A percentile compares a stretch with the other conserved stretches of the same genome.
Conservation (phyloP, 192 early-diverging fungal genomes). For the Podila epigama region DNA sequence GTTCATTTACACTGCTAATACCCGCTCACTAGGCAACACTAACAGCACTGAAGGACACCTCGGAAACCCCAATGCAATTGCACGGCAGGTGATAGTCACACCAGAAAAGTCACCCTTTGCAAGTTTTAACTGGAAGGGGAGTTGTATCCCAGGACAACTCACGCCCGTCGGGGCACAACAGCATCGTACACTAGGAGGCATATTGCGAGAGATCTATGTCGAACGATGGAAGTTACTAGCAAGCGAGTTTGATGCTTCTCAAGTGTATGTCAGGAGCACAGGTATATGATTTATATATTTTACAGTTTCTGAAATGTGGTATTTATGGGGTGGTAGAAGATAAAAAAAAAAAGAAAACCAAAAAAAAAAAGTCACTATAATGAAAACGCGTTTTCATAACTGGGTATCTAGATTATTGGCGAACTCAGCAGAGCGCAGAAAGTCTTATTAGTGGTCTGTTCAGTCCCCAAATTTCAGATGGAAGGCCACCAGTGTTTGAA, state of each 20-base stretch:
- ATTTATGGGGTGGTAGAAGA: background rate
- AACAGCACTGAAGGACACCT: background rate
- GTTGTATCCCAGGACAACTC: slow-evolving; percentile 18
- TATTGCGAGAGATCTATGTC: slow-evolving; percentile 17
- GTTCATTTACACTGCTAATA: background rate
- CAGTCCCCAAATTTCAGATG: background rate
- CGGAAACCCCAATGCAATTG: background rate
- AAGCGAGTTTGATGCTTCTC: background rate
- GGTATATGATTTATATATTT: background rate
- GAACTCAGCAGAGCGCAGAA: slow-evolving; percentile 21
- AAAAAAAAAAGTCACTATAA: background rate
- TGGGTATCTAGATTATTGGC: slow-evolving; percentile 14
- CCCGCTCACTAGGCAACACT: background rate
- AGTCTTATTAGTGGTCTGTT: slow-evolving; percentile 25
- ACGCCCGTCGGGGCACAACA: slow-evolving; percentile 16
- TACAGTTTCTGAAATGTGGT: background rate
- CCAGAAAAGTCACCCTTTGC: slow-evolving; percentile 8
- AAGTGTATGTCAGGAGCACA: slow-evolving; percentile 6
- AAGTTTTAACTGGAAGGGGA: slow-evolving; percentile 10
- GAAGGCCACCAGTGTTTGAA: background rate
- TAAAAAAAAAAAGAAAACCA: too few relatives aligned
- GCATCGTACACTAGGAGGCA: slow-evolving; percentile 3
- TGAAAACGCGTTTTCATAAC: background rate
- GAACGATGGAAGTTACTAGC: slow-evolving; percentile 11
- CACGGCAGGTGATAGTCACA: background rate